Base-by-base conservation (phyloP, 1,284 basidiomycete species). In the Wolfiporia cocos region DNA sequence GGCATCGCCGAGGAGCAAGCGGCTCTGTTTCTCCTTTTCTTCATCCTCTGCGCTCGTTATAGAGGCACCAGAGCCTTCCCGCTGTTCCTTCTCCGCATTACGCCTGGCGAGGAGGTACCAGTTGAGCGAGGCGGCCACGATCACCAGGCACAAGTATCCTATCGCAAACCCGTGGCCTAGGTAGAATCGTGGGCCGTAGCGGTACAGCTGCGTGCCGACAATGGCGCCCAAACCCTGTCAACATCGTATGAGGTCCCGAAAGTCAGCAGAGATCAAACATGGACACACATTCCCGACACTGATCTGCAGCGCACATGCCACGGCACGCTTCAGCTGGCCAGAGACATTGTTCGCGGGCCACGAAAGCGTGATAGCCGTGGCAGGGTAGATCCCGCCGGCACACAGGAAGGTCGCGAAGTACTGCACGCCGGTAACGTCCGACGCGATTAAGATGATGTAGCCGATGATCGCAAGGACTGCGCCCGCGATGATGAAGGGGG, bases 281-380 rank as follows among this genome's bases (percentile, higher is more conserved):
- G 5, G 5, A 28, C 31, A 18, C 30, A 35, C 34, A 23, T 85
- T 78, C 5, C 81, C 81, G 10, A 84, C 72, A 12, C 71, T 73
- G 44, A 86, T 83, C 56, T 83, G 79, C 70, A 81, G 73, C 1
- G 78, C 81, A 2, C 79, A 68, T 0, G 74, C 76, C 1, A 78
- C 70, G 1, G 81, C 82, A 4, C 81, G 72, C 55, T 84, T 83
- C 1, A 81, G 85, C 52, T 84, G 81, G 3, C 75, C 76, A 6
- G 75, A 76, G n/a, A 84, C 75, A 49, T 85, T 85, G 61, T 84
- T 79, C n/a, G 74, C 69, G 0, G 81, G 79, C 74, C 81, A 81
- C 43, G 19, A 81, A 56, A 7, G 79, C 71, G 53, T 77, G 30
- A 50, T 43, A 14, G 49, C 49, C 2, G 46, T 48, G 15, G 46